Evolutionary conservation across 306 rosid species (phyloP).

Genomic region (Parietaria judaica): DNA sequence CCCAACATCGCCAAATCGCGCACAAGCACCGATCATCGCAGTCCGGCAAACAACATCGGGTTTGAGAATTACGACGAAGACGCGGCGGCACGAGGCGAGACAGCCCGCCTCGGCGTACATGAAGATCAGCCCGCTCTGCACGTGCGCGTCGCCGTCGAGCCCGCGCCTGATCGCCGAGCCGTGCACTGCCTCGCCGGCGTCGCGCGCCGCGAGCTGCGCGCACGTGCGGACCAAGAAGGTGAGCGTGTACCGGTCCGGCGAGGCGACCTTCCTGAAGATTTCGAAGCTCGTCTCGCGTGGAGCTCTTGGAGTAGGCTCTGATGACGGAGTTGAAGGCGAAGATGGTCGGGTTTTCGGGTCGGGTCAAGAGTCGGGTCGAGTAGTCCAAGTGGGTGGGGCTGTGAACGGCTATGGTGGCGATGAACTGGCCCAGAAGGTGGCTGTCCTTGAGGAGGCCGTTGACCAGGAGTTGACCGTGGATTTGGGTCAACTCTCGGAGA

Average conservation of each 20-base stretch:
- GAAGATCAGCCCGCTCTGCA: conserved; percentile 42
- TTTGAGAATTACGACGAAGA: conserved; percentile 20
- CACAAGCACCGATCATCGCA: conserved; percentile 42
- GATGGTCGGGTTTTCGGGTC: conserved; percentile 29
- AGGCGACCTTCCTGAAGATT: conserved; percentile 33
- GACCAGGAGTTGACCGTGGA: conserved; percentile 36
- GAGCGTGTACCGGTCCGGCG: conserved; percentile 51
- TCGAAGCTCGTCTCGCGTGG: conserved; percentile 31
- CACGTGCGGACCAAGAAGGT: conserved; percentile 43
- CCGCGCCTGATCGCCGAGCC: conserved; percentile 34
- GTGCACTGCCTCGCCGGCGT: conserved; percentile 28
- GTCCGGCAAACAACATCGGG: conserved; percentile 48
- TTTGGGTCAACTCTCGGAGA: conserved; percentile 35
- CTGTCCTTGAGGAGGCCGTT: conserved; percentile 23
- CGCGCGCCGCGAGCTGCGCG: conserved; percentile 24
- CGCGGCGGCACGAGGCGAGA: conserved; percentile 24
- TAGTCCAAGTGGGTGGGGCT: conserved; percentile 24
- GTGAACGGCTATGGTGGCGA: conserved; percentile 28
- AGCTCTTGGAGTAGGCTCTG: conserved; percentile 49
- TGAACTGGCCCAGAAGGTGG: conserved; percentile 26
- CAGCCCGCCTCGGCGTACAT: conserved; percentile 54
- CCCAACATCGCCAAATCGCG: conserved; percentile 30
- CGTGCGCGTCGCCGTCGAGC: conserved; percentile 43
- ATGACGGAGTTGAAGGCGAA: conserved; percentile 58
- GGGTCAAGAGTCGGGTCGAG: conserved; percentile 23